Base-by-base conservation (phyloP, 176 grass and related monocot species). In the Oryza officinalis region DNA sequence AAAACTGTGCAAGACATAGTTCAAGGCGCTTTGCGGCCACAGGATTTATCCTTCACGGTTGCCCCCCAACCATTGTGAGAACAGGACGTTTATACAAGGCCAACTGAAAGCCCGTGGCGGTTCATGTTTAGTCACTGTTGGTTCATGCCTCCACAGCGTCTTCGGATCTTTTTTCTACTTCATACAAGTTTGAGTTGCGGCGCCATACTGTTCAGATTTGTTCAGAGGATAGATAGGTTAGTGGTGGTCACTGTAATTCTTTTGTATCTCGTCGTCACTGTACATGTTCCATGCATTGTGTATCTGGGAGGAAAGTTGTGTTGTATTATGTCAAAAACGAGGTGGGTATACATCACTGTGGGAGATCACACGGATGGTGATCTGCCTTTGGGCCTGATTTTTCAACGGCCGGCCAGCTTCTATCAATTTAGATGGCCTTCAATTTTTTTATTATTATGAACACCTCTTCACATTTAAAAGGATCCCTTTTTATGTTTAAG, bases 11-110 rank as follows among this genome's bases (percentile, higher is more conserved):
- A 99, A 83, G 96, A 96, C 50, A 85, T 99, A 7, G 97, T 96
- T 72, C 93, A 99, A 81, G 90, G 86, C 81, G 91, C 93, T 86
- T 87, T 99, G 76, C 91, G 86, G 82, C 97, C 97, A 78, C 97
- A 92, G 44, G 97, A 99, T 43, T 81, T 91, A 47, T 86, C 76
- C 66, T 92, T 99, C 30, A 78, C 71, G 8, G 40, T 80, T 25
- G 87, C 71, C 65, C 63, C 87, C 5, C 91, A 67, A 54, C 78
- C 47, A 41, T 64, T 25, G 28, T 61, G 23, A 52, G 37, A 68
- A 81, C 71, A 41, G 61, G 72, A 47, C 63, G 8, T 70, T 71
- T 75, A 25, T 26, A 17, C 27, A 30, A 85, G 46, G 33, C 76
- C 77, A 57, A 61, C 84, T 77, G 50, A 26, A 44, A 72, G 13